Base-by-base conservation (phyloP, 163 green algal genomes). In the Scenedesmus sp. region DNA sequence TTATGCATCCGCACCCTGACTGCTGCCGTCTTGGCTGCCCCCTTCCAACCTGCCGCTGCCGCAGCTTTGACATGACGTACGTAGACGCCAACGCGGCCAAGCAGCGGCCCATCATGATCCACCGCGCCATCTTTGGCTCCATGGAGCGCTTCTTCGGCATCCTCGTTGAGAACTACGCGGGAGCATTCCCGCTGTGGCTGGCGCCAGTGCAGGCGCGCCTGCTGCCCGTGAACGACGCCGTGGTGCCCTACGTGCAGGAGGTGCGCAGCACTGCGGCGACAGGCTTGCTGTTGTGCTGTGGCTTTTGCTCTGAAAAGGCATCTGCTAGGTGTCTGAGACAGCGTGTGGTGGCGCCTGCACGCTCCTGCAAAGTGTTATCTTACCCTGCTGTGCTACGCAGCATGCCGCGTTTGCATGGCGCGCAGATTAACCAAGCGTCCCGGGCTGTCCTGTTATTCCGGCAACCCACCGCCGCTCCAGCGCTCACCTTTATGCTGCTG, bases 81-180 rank as follows among this genome's bases (percentile, higher is more conserved):
- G 95, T 97, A 55, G 97, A 98, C 91, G 91, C 89, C 7, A 91
- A 97, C 59, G 94, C 95, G 83, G 86, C 82, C 10, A 96, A 96
- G 94, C 94, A 98, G 93, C 96, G 96, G 55, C 98, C 98, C 85
- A 99, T 99, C 96, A 99, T 99, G 98, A 99, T 99, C 91, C 98
- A 99, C 93, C 96, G 96, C 73, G 98, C 98, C 86, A 99, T 99
- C 93, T 98, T 99, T 88, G 98, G 98, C 56, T 99, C 97, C 1
- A 89, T 99, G n/a, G 98, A 99, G 96, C 96, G 98, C 70, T 99
- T 99, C 95, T 99, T 99, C 91, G 98, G 98, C 91, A 98, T 99
- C 88, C 95, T 99, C 9, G 97, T 99, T 18, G 98, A 99, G 92
- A 99, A 99, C 96, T 99, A 99, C 93, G 97, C 97, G 20, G 88